Evolutionary conservation across 257 asterid genomes (phyloP), one percentile per base, ranked within the genome.

Genomic region (Lithospermum erythrorhizon): DNA sequence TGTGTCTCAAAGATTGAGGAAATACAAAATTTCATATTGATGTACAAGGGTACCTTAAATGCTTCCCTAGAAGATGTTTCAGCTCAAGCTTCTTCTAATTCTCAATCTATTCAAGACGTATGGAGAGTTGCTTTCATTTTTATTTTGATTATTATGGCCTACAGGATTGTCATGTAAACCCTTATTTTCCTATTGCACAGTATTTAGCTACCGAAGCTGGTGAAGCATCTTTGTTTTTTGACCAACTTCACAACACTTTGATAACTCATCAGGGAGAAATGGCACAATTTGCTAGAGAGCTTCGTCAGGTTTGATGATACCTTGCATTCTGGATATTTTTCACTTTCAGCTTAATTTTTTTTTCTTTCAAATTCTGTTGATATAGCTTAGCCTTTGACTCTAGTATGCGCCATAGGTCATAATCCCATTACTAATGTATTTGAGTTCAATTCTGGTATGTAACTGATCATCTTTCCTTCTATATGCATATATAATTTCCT

Each of bases 1-100:
- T 84, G 74, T 75, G 56, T 78, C 49, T 86, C 95, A 65, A 90
- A 89, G 70, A 72, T 86, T 69, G 97, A 84, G 87, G 89, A 84
- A 56, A 62, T 86, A 67, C 91, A 84, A 72, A 81, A 83, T 77
- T 83, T 86, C 64, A 88, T 77, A 70, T 73, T 81, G 65, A 74
- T 88, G 72, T 87, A 89, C 67, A 86, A 88, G 73, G 83, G 85
- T 57, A 75, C 77, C 68, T 78, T 71, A 21, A 79, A 80, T 79
- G 83, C 89, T 64, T 81, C 82, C 62, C 72, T 82, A 71, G 91
- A 84, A 67, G 95, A 86, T 61, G 59, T 89, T 55, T 79, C 86
- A 47, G 68, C 78, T 74, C 67, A 70, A 81, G 80, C 83, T 52
- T 70, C 83, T 64, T 74, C 81, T 37, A 70, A 75, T 72, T 75